A percentile compares a stretch with the other conserved stretches of the same genome.
Conservation (phyloP, 2,329 filamentous ascomycete genomes). For the Sporothrix protearum region DNA sequence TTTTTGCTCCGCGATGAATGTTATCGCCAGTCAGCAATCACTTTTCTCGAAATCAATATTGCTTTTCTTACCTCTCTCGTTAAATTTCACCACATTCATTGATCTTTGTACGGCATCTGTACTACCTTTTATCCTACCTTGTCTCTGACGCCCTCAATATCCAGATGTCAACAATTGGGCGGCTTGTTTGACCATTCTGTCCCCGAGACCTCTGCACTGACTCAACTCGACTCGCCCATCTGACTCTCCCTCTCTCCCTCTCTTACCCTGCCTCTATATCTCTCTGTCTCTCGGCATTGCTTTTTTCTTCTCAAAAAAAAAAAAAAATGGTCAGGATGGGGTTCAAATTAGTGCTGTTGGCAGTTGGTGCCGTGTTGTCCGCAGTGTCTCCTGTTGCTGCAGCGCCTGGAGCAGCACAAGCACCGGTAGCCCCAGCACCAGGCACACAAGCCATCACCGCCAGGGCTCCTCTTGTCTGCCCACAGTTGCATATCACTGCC, state of each 20-base stretch:
- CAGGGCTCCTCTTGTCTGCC: conserved; percentile 36
- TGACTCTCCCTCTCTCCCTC: not conserved
- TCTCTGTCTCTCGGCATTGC: not conserved
- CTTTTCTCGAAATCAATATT: not conserved
- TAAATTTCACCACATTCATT: not conserved
- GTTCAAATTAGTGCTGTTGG: not conserved
- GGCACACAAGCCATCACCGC: not conserved
- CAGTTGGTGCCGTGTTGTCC: not conserved
- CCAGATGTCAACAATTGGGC: not conserved
- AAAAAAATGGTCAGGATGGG: not conserved
- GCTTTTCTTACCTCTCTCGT: not conserved
- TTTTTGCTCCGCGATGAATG: not conserved
- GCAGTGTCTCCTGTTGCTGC: not conserved
- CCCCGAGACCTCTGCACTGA: not conserved
- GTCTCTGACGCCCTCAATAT: not conserved
- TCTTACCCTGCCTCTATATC: too few relatives aligned
- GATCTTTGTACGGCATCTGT: not conserved
- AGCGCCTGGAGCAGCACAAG: not conserved
- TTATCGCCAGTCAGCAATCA: not conserved
- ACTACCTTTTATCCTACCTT: not conserved
- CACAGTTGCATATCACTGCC: conserved; percentile 47
- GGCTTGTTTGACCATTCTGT: not conserved
- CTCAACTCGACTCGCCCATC: too few relatives aligned
- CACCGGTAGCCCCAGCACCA: not conserved
- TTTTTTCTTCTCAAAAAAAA: not conserved